These are phyloP conservation scores for Paramecium biaurelia DNA, from an alignment of 73 alveolate species.

Conservation along the genomic window DNA sequence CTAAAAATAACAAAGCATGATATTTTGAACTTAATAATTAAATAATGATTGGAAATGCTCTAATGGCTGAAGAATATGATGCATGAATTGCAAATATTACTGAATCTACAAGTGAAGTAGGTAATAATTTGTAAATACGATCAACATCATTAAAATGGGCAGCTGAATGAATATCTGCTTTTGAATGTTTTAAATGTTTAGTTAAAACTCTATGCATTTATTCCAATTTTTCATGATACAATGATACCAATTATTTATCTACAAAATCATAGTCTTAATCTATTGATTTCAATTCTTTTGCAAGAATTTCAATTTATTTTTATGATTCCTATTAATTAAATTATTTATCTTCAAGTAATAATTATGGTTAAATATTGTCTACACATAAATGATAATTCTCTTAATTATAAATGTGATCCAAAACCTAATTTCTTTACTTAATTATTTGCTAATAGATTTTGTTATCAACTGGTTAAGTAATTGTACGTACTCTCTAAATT, in stretches of 20 bases:
- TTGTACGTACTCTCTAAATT: not conserved
- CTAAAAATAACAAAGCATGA: slow-evolving; percentile 24
- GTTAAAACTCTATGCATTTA: slow-evolving; percentile 3
- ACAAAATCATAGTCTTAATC: slow-evolving; percentile 48
- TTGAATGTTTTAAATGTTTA: slow-evolving; percentile 10
- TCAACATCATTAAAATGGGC: slow-evolving; percentile 54
- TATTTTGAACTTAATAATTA: slow-evolving; percentile 19
- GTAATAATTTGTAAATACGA: slow-evolving; percentile 17
- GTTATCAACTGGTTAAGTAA: not conserved
- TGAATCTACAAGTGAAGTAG: slow-evolving; percentile 34
- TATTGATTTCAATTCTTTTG: slow-evolving; percentile 2
- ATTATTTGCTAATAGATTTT: not conserved
- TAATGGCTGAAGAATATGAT: slow-evolving; percentile 27
- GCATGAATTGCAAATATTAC: slow-evolving; percentile 21
- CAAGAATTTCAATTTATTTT: slow-evolving; percentile 27
- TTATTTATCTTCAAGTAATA: slow-evolving; percentile 27
- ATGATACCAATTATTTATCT: slow-evolving; percentile 24
- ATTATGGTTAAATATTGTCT: slow-evolving; percentile 20
- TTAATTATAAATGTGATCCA: not conserved
- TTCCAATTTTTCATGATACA: slow-evolving; percentile 45
- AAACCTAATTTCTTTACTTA: not conserved
- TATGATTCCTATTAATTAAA: slow-evolving; percentile 41
- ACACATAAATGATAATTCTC: slow-evolving; percentile 25
- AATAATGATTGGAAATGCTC: slow-evolving; percentile 35
- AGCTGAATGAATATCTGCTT: slow-evolving; percentile 48